Evolutionary conservation across 306 rosid genomes (phyloP).

Genomic region (Prunus campanulata): DNA sequence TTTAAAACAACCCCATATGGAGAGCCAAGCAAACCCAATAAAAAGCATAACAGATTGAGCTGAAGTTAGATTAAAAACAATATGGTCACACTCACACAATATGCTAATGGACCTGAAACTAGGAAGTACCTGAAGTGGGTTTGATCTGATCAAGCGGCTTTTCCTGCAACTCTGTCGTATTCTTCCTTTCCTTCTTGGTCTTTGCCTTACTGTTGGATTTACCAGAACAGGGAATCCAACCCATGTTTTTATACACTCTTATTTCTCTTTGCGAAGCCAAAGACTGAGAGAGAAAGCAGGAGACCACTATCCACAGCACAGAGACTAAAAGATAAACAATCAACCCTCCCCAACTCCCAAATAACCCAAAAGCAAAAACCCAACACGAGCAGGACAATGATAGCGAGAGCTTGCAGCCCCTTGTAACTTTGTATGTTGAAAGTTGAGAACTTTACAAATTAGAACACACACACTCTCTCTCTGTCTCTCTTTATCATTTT

Average conservation of each 20-base stretch:
- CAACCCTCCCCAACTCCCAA: conserved; percentile 14
- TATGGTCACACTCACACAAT: conserved; percentile 19
- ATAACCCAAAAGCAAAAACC: conserved; percentile 19
- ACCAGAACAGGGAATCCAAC: conserved; percentile 93
- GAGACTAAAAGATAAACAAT: conserved; percentile 21
- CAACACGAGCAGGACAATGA: conserved; percentile 34
- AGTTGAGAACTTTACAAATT: not conserved
- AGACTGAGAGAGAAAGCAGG: not conserved
- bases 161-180: conserved; percentile 39
- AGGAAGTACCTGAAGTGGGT: conserved; percentile 46
- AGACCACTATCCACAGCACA: conserved; percentile 13
- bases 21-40: conserved; percentile 7
- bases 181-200: conserved; percentile 45
- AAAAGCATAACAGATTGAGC: conserved; percentile 10
- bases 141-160: conserved; percentile 54
- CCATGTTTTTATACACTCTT: conserved; percentile 37
- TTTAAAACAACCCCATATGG: conserved; percentile 28
- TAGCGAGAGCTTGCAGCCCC: conserved; percentile 17
- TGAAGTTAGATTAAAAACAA: conserved; percentile 23
- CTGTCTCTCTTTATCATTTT: not conserved
- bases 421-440: not conserved
- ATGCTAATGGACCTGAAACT: conserved; percentile 4
- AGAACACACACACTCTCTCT: not conserved
- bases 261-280: not conserved
- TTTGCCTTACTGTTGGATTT: conserved; percentile 48